Percentiles rank a stretch among this genome's conserved stretches.
phyloP scores from a whole-genome alignment of 73 alveolate species.

The Stentor coeruleus region DNA sequence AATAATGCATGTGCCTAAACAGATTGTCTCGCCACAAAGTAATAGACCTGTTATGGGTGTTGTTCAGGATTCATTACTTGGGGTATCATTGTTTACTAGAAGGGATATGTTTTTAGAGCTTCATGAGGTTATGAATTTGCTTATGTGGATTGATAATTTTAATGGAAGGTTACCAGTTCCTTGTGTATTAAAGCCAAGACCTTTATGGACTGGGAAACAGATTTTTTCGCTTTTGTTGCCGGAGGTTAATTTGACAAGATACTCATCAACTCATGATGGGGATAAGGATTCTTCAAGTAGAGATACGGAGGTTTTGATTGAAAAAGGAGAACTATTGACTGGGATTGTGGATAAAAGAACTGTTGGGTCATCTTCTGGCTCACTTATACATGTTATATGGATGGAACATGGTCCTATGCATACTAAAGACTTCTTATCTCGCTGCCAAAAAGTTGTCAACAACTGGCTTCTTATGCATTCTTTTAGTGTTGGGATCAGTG shows the following conservation, averaged over 20 bases:
- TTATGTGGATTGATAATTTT: constrained; percentile 95
- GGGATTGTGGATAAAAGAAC: constrained; percentile 93
- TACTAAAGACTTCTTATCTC: constrained; percentile 76
- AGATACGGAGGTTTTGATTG: constrained; percentile 73
- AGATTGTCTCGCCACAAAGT: constrained; percentile 96
- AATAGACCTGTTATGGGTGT: constrained; percentile 99
- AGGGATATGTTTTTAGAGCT: constrained; percentile 91
- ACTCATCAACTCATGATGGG: constrained; percentile 39
- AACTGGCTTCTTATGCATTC: constrained; percentile 88
- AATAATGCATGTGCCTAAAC: constrained; percentile 95
- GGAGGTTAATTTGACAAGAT: constrained; percentile 50
- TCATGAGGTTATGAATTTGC: constrained; percentile 90
- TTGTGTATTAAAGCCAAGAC: constrained; percentile 95
- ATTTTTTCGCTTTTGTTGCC: constrained; percentile 93
- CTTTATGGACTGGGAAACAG: constrained; percentile 98
- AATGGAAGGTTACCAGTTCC: constrained; percentile 98
- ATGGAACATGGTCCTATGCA: constrained; percentile 85
- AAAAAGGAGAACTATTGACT: constrained; percentile 89
- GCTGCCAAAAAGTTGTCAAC: constrained; percentile 87
- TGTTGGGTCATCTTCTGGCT: constrained; percentile 88
- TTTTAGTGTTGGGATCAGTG: constrained; percentile 91
- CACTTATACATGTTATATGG: constrained; percentile 86
- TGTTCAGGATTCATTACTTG: constrained; percentile 97
- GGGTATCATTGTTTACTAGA: constrained; percentile 84
- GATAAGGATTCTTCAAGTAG: constrained; percentile 55